phyloP scores from a whole-genome alignment of 768 basidiomycete genomes.

The Tylopilus subfusipes region DNA sequence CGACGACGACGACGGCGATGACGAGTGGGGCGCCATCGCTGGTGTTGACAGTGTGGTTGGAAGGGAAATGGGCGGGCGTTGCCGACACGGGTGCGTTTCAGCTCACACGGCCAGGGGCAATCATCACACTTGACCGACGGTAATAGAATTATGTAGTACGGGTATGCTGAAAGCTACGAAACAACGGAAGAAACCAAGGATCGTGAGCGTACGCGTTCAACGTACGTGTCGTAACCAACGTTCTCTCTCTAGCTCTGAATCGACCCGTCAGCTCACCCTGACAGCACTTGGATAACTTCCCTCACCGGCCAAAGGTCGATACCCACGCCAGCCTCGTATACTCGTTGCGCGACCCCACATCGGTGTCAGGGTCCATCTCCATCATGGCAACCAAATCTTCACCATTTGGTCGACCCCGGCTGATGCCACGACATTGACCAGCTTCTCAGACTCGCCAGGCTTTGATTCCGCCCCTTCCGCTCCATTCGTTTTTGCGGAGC shows the following conservation, averaged over 20 bases:
- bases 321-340: slow-evolving; percentile 12
- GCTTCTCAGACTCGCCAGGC: slow-evolving; percentile 45
- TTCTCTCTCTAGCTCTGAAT: slow-evolving; percentile 6
- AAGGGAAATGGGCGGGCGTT: slow-evolving; percentile 28
- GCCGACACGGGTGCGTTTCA: slow-evolving; percentile 23
- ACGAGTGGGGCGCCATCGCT: slow-evolving; percentile 64
- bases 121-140: too few relatives aligned
- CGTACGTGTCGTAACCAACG: slow-evolving; percentile 27
- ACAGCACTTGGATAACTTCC: neutral
- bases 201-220: slow-evolving; percentile 27
- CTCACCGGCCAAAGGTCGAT: slow-evolving; percentile 9
- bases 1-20: slow-evolving; percentile 50
- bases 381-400: slow-evolving; percentile 62
- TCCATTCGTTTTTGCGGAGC: slow-evolving; percentile 38
- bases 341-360: slow-evolving; percentile 6
- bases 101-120: slow-evolving; percentile 25
- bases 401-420: slow-evolving; percentile 66
- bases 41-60: slow-evolving; percentile 26
- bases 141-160: slow-evolving; percentile 31
- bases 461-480: slow-evolving; percentile 32
- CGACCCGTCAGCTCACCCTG: slow-evolving; percentile 7
- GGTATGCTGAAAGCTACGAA: slow-evolving; percentile 30
- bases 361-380: neutral
- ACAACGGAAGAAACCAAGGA: slow-evolving; percentile 25
- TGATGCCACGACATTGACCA: slow-evolving; percentile 67